phyloP scores from a whole-genome alignment of 345 rosid genomes.

The Gynandropsis gynandra region DNA sequence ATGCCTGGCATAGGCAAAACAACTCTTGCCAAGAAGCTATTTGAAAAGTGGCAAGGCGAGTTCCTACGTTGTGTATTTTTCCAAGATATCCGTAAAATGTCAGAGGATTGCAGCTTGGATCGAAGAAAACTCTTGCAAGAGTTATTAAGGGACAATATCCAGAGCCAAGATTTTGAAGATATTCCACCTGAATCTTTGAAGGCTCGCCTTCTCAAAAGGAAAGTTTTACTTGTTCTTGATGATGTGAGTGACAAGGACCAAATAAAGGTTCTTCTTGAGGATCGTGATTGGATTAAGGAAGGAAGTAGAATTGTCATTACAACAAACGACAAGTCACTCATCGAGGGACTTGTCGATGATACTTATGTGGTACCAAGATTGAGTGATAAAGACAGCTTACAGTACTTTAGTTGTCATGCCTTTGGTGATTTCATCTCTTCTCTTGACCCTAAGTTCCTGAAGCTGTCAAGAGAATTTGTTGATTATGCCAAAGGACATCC shows the following conservation, averaged over 20 bases:
- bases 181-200: neutral
- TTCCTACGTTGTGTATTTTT: slow-evolving; percentile 10
- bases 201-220: neutral
- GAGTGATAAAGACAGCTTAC: neutral
- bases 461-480: slow-evolving; percentile 5
- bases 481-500: slow-evolving; percentile 31
- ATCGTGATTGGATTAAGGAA: neutral
- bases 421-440: slow-evolving; percentile 1
- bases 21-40: neutral
- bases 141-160: neutral
- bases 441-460: slow-evolving; percentile 1
- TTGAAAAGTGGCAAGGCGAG: slow-evolving; percentile 1
- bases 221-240: slow-evolving; percentile 13
- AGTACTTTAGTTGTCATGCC: slow-evolving; percentile 12
- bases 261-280: slow-evolving; percentile 2
- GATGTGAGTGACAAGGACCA: slow-evolving; percentile 4
- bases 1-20: slow-evolving; percentile 21
- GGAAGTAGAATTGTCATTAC: slow-evolving; percentile 23
- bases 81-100: slow-evolving; percentile 9
- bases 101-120: neutral
- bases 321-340: slow-evolving; percentile 15
- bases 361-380: slow-evolving; percentile 3
- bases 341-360: neutral
- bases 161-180: too few species aligned
- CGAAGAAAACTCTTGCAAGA: slow-evolving; percentile 6